phyloP scores from a whole-genome alignment of 495 filamentous ascomycete genomes.

The Mytilinidion resinicola region DNA sequence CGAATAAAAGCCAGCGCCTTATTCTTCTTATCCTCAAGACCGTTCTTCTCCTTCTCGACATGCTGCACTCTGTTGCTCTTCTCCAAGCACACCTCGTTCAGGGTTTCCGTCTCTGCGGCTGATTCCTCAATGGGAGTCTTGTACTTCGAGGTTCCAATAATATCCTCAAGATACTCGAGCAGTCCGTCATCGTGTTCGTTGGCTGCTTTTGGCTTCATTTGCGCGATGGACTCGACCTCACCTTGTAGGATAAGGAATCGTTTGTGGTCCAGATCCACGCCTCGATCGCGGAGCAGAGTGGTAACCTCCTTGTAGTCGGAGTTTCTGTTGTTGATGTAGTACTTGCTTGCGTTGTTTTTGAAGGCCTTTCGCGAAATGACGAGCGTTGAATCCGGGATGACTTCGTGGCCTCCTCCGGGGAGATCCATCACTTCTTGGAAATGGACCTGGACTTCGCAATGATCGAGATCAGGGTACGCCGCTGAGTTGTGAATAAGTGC shows the following conservation, averaged over 20 bases:
- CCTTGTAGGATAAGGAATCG: constrained; percentile 95
- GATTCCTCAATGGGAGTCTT: constrained; percentile 94
- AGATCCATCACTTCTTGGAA: constrained; percentile 92
- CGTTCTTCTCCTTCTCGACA: constrained; percentile 92
- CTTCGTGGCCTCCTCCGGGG: constrained; percentile 62
- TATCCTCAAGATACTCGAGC: constrained; percentile 95
- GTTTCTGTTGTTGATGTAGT: constrained; percentile 84
- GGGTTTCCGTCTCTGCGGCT: constrained; percentile 75
- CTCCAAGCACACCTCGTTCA: constrained; percentile 91
- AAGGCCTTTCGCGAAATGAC: constrained; percentile 88
- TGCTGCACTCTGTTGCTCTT: constrained; percentile 93
- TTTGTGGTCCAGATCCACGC: constrained; percentile 96
- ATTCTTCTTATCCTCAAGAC: constrained; percentile 92
- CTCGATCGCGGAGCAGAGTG: constrained; percentile 75
- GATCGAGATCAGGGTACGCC: constrained; percentile 70
- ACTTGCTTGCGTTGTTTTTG: constrained; percentile 96
- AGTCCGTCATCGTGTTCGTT: constrained; percentile 95
- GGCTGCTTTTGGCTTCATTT: constrained; percentile 96
- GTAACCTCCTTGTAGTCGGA: constrained; percentile 91
- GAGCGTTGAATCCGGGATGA: constrained; percentile 74
- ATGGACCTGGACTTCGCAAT: constrained; percentile 91
- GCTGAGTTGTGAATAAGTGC: constrained; percentile 96
- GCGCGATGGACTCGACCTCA: constrained; percentile 96
- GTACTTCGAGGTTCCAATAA: constrained; percentile 97
- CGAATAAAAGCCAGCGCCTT: constrained; percentile 81